Evolutionary conservation across 331 rosid species (phyloP), one percentile per base, ranked within the genome.

Genomic region (Acacia concinna): DNA sequence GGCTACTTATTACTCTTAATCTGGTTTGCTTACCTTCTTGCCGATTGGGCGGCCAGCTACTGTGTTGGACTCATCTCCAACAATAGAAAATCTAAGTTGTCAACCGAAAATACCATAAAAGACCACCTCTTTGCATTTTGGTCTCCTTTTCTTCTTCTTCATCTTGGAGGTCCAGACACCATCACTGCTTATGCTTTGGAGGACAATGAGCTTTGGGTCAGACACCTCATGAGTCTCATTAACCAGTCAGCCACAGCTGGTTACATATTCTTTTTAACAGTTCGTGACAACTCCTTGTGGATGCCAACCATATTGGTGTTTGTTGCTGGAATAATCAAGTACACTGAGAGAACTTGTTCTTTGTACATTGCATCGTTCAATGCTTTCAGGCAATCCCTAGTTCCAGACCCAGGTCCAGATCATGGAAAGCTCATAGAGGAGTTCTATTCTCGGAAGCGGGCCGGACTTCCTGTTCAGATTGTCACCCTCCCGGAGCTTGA

Each of bases 111-210:
- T 28, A 43, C 1, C 59, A 51, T 1, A 1, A 20, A 27, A 51
- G 46, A 52, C 4, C 62, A 70, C 63, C 71, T 82, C 20, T 64
- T 70, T 15, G 88, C 84, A 10, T 82, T 87, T 32, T 87, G 90
- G 90, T 80, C 87, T 44, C 88, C 91, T 21, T 82, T 85, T 23
- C 85, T 87, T 8, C 63, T 87, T n/a, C 27, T 87, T 27, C 78
- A 74, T 27, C 35, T 54, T 6, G 68, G 68, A 0, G 78, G 78
- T 21, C 78, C 68, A 0, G 68, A 74, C 14, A 74, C 78, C 54
- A 74, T 74, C 51, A 74, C 68, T 74, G 52, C 54, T 23, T 56
- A 56, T 14, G 18, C 78, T 8, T 31, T 74, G 2, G 78, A 56
- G 37, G 78, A 76, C 38, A 76, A 76, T 34, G 63, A 63, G 49